phyloP scores from a whole-genome alignment of 1,284 basidiomycete species.

The Microbotryum violaceum region DNA sequence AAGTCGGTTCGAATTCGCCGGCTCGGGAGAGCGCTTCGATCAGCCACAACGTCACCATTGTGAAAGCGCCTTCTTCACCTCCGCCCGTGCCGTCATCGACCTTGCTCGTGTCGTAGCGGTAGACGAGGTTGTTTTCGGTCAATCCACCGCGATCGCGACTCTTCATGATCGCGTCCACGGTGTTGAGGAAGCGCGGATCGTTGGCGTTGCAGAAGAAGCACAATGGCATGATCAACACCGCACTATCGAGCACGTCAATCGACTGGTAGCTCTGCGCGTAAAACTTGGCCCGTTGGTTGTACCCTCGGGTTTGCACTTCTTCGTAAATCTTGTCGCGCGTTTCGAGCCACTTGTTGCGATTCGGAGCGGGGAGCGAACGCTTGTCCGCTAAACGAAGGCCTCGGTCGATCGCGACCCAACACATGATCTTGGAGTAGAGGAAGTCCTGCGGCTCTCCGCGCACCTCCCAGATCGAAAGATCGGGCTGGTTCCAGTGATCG shows the following conservation, averaged over 20 bases:
- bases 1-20: constrained; percentile 59
- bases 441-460: constrained; percentile 63
- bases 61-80: constrained; percentile 49
- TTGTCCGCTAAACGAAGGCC: constrained; percentile 81
- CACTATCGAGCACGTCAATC: constrained; percentile 44
- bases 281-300: constrained; percentile 53
- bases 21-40: constrained; percentile 79
- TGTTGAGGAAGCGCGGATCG: constrained; percentile 76
- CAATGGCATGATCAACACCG: constrained; percentile 37
- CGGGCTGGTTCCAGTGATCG: constrained; percentile 36
- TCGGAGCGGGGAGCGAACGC: constrained; percentile 47
- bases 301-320: constrained; percentile 61
- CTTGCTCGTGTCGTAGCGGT: constrained; percentile 69
- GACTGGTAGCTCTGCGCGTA: constrained; percentile 45
- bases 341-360: constrained; percentile 55
- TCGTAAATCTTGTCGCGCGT: constrained; percentile 75
- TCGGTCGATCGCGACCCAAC: constrained; percentile 77
- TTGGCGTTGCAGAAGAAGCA: constrained; percentile 73
- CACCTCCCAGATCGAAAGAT: constrained; percentile 60
- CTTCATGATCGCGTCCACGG: constrained; percentile 68
- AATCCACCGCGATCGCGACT: constrained; percentile 71
- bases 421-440: constrained; percentile 66
- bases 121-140: constrained; percentile 59
- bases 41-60: constrained; percentile 55
- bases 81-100: constrained; percentile 86